phyloP scores from a whole-genome alignment of 2,329 filamentous ascomycete species.

The Leptodontidium sp. region DNA sequence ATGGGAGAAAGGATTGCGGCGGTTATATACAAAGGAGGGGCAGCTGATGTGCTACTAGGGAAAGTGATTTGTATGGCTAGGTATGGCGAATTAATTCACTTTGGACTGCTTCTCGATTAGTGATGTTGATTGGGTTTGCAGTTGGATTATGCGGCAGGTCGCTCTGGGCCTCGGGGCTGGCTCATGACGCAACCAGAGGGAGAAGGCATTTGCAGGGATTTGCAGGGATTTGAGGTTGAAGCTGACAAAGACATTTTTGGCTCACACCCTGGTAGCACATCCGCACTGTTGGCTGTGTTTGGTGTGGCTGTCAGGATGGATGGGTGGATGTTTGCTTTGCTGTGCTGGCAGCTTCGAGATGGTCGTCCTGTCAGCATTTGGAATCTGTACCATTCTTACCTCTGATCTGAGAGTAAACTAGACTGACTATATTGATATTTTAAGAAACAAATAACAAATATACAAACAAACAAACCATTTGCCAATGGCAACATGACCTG shows the following conservation, averaged over 20 bases:
- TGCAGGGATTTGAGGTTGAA: not conserved
- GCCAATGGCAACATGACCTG: constrained; percentile 9
- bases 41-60: constrained; percentile 13
- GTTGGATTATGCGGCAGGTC: constrained; percentile 12
- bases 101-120: constrained; percentile 3
- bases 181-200: constrained; percentile 16
- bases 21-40: constrained; percentile 22
- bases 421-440: not conserved
- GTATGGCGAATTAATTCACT: not conserved
- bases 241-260: constrained; percentile 10
- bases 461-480: not conserved
- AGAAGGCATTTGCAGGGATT: not conserved
- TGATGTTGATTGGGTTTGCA: constrained; percentile 18
- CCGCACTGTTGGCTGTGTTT: too few species aligned
- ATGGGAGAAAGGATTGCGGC: constrained; percentile 22
- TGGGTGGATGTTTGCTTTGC: not conserved
- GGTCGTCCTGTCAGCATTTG: constrained; percentile 30
- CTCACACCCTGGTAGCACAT: too few species aligned
- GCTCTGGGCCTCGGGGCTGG: not conserved
- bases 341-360: constrained; percentile 27
- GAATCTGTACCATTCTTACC: constrained; percentile 13
- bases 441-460: not conserved
- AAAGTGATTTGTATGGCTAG: constrained; percentile 11
- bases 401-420: not conserved
- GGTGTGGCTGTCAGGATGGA: too few species aligned